Base-by-base conservation (phyloP, 257 asterid genomes). In the Solanum tarapatanum region DNA sequence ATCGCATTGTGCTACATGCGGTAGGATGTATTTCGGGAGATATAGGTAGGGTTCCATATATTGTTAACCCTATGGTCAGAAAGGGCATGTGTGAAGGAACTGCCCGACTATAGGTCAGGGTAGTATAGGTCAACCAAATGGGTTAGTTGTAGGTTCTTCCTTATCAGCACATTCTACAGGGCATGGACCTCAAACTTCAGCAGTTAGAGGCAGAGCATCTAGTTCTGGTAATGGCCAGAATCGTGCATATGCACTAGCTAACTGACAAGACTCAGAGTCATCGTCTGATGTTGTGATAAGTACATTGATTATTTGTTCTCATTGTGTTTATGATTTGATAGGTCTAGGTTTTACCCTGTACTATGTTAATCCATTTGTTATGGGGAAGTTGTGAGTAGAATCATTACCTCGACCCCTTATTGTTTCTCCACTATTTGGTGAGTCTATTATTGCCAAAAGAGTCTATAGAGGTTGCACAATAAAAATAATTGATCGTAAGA, bases 1-100 rank as follows among this genome's bases (percentile, higher is more conserved):
- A 16, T 16, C 9, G 9, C 1, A 51, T 16, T 17, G 0, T 51
- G 0, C 8, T 51, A 16, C 1, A 1, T 51, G 3, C 0, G 0
- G 0, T 51, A 16, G 0, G 62, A 5, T 51, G 23, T 16, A 48
- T 16, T 51, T 51, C 0, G 8, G 3, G 23, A 51, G 3, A 16
- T 51, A 5, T 16, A 16, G 0, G 9, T 16, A 16, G 62, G 62
- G 8, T 16, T 51, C 3, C 23, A 51, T 16, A 51, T 51, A 16
- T 51, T 16, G 23, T 51, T 51, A 51, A 16, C 1, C 21, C 8
- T 16, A 51, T 51, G 9, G 8, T 16, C 0, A 51, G 23, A 51
- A 51, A 23, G 0, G 62, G 23, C 3, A 51, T 16, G 23, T 51
- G 23, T 16, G 62, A 0, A 51, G 7, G 9, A 51, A 51, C 62